Base-by-base conservation (phyloP, 2,329 filamentous ascomycete species). In the Penicillium sp. region DNA sequence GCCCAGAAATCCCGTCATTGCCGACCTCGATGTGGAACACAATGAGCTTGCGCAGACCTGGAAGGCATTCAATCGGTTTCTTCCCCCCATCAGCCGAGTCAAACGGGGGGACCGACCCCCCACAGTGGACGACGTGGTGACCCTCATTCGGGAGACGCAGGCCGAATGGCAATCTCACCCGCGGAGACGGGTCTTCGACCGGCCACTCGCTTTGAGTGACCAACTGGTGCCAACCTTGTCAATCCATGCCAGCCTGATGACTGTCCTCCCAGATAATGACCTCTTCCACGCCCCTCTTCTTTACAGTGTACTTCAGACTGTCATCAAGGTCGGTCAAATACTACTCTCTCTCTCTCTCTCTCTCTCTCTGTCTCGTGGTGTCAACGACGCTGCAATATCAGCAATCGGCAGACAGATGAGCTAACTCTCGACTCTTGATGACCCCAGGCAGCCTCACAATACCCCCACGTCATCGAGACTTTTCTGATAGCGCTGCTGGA, bases 41-140 rank as follows among this genome's bases (percentile, higher is more conserved):
- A 68, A 66, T 50, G 66, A 70, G 54, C 57, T 70, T 18, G 58
- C 58, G 28, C 62, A 63, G 44, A 62, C 66, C 4, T 70, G 67
- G 66, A 66, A 65, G 48, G 48, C 55, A 9, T 68, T 70, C 40
- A 61, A 63, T 38, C 58, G 63, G 24, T 51, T 58, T 39, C 54
- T 70, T 18, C 54, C 58, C 5, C 46, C 54, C 12, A 47, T 57
- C 29, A 64, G 66, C 45, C 61, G 57, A 26, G 58, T 65, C n/a
- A 45, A 52, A 29, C 60, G 61, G 44, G 54, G 62, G 18, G 56
- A 64, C 40, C 64, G 58, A 24, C 58, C 60, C 26, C 64, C 64
- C 39, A 56, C 55, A 1, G 48, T 52, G 12, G 50, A 57, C n/a
- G 66, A 68, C 56, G 58, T 68, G 26, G 47, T 58, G 32, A 42